Conservation (phyloP, 345 rosid genomes). For the Gossypium sturtianum region DNA sequence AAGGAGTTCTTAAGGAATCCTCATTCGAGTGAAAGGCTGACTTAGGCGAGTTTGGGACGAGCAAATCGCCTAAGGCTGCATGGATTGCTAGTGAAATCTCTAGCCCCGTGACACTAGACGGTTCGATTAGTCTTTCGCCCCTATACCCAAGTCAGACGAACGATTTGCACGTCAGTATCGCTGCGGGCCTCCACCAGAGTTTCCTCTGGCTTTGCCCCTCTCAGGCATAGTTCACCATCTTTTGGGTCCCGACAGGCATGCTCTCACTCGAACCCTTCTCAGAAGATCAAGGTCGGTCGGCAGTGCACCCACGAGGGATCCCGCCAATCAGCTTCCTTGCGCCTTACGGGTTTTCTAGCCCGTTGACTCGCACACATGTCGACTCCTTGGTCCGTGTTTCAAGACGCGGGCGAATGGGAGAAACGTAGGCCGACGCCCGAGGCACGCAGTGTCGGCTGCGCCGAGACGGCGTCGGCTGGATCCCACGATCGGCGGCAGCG, state of each 20-base stretch:
- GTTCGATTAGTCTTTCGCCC: conserved; percentile 45
- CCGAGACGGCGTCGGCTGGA: no score
- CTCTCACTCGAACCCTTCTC: conserved; percentile 23
- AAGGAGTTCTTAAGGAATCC: no score
- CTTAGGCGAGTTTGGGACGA: no score
- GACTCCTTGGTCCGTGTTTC: no score
- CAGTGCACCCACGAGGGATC: conserved; percentile 20
- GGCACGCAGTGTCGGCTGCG: no score
- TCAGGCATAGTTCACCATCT: conserved; percentile 28
- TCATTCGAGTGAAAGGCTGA: no score
- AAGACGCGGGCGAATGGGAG: no score
- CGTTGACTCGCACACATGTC: no score
- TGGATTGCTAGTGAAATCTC: no score
- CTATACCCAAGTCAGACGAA: conserved; percentile 34
- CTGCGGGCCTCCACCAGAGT: conserved; percentile 34
- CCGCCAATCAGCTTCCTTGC: conserved; percentile 9
- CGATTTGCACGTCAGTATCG: conserved; percentile 26
- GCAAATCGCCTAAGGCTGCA: no score
- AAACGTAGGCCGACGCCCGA: no score
- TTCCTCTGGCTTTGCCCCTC: conserved; percentile 26
- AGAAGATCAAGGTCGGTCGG: conserved; percentile 25
- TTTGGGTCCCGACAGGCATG: conserved; percentile 23
- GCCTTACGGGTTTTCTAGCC: neutral
- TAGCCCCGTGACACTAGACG: conserved; percentile 13
- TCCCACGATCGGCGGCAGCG: no score